phyloP scores from a whole-genome alignment of 1,284 basidiomycete genomes.

The Xanthoconium separans region DNA sequence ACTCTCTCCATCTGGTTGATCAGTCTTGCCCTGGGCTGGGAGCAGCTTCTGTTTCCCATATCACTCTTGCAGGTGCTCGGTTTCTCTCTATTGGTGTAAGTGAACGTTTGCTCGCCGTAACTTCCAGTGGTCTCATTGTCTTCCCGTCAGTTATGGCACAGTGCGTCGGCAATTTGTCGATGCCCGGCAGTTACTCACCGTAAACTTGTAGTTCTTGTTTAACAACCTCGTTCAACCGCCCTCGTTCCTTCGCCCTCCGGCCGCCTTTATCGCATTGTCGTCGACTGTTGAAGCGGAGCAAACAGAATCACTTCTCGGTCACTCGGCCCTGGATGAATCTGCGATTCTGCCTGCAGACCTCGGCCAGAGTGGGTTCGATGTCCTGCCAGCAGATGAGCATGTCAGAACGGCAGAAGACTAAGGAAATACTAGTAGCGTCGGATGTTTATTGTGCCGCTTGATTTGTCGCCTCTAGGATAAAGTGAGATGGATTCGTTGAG shows the following conservation, averaged over 20 bases:
- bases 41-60: slow-evolving; percentile 79
- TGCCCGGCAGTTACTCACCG: slow-evolving; percentile 9
- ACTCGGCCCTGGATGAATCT: slow-evolving; percentile 64
- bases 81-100: slow-evolving; percentile 87
- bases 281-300: slow-evolving; percentile 44
- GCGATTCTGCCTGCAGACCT: slow-evolving; percentile 71
- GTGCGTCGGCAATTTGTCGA: slow-evolving; percentile 35
- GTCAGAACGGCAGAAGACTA: slow-evolving; percentile 25
- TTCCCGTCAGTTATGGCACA: slow-evolving; percentile 52
- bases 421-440: neutral
- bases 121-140: slow-evolving; percentile 9
- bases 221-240: slow-evolving; percentile 71
- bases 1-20: slow-evolving; percentile 92
- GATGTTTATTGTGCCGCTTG: neutral
- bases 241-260: slow-evolving; percentile 47
- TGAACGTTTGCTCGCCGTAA: slow-evolving; percentile 29
- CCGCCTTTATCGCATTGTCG: slow-evolving; percentile 28
- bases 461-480: neutral
- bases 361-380: slow-evolving; percentile 69
- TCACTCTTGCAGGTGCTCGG: slow-evolving; percentile 87
- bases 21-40: slow-evolving; percentile 90
- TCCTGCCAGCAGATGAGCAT: slow-evolving; percentile 56
- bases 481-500: neutral
- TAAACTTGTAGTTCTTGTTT: slow-evolving; percentile 63
- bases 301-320: slow-evolving; percentile 47